A percentile compares a stretch with the other conserved stretches of the same genome.
These are phyloP conservation scores for Cunninghamia lanceolata DNA, from an alignment of 75 land plant genomes.

Conservation along the genomic window DNA sequence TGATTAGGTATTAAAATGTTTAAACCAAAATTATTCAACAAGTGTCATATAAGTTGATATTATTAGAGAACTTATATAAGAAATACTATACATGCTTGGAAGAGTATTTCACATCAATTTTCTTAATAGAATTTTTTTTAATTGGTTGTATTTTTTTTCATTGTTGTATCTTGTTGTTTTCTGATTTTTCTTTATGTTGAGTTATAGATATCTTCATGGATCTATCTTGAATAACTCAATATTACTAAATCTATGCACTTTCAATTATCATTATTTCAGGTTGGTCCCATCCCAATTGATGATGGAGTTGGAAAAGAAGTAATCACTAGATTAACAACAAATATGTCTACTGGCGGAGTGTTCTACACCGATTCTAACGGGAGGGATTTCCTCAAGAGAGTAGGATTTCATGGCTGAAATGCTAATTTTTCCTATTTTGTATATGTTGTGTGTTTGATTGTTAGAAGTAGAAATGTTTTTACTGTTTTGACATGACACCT, in stretches of 20 bases:
- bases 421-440: not conserved
- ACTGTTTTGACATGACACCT: not conserved
- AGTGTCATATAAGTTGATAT: not conserved
- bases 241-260: not conserved
- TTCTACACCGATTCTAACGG: conserved; percentile 92
- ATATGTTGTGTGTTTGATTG: not conserved
- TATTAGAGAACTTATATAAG: not conserved
- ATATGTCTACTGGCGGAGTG: conserved; percentile 45
- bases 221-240: not conserved
- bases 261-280: conserved; percentile 36
- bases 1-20: not conserved
- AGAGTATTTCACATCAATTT: not conserved
- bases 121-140: not conserved
- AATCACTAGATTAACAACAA: conserved; percentile 52
- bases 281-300: conserved; percentile 89
- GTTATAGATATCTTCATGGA: not conserved
- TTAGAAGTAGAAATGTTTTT: not conserved
- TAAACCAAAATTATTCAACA: not conserved
- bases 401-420: conserved; percentile 16
- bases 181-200: not conserved
- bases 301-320: conserved; percentile 85
- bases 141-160: not conserved
- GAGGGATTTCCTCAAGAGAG: conserved; percentile 86
- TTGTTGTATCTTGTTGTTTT: not conserved
- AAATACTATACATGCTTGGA: not conserved